phyloP scores from a whole-genome alignment of 2,329 filamentous ascomycete species.

The Dendryphion nanum region DNA sequence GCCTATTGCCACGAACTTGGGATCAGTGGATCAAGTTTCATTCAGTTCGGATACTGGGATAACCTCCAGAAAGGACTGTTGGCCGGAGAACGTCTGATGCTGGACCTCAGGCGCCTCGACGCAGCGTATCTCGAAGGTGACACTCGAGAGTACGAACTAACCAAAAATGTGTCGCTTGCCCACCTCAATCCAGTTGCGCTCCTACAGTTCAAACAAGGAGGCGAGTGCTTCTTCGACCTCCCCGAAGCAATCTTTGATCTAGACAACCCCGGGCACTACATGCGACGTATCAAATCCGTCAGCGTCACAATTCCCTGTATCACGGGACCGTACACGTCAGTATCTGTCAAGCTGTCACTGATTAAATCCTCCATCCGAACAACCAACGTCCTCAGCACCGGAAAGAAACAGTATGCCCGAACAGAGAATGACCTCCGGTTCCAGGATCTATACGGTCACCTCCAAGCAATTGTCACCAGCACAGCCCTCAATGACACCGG shows the following conservation, averaged over 20 bases:
- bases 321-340: neutral
- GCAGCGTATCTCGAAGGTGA: conserved; percentile 16
- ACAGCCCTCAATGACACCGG: conserved; percentile 30
- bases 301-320: conserved; percentile 32
- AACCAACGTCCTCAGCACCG: neutral
- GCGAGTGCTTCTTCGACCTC: conserved; percentile 20
- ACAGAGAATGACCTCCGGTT: neutral
- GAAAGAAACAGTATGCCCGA: neutral
- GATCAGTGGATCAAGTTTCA: conserved; percentile 3
- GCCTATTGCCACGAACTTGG: conserved; percentile 23
- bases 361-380: neutral
- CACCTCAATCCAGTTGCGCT: conserved; percentile 26
- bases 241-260: conserved; percentile 39
- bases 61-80: conserved; percentile 20
- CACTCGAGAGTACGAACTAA: conserved; percentile 28
- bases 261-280: conserved; percentile 44
- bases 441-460: neutral
- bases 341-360: neutral
- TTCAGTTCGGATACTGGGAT: conserved; percentile 23
- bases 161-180: conserved; percentile 31
- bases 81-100: conserved; percentile 22
- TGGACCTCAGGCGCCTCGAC: conserved; percentile 24
- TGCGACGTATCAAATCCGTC: conserved; percentile 36
- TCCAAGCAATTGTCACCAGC: neutral
- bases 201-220: conserved; percentile 18